Evolutionary conservation across 176 grass and related monocot genomes (phyloP).

Genomic region (sorghum (Sorghum bicolor)): Sorghum_bicolor_NCBIv3 NC_012872.2:66591001-66591500

Average conservation of each 20-base stretch:
- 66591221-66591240: conserved; percentile 5
- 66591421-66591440: not conserved
- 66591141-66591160: not conserved
- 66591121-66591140: not conserved
- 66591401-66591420: not conserved
- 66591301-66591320: not conserved
- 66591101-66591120: too few relatives aligned
- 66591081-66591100: too few relatives aligned
- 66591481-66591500: too few relatives aligned
- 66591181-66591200: not conserved
- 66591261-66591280: not conserved
- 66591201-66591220: not conserved
- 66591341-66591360: not conserved
- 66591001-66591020: not conserved
- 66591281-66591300: too few relatives aligned
- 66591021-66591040: not conserved
- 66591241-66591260: not conserved
- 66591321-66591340: not conserved
- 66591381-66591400: not conserved
- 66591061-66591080: not conserved
- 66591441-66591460: too few relatives aligned
- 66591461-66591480: too few relatives aligned
- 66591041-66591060: not conserved
- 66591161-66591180: not conserved
- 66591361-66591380: not conserved